Evolutionary conservation across 495 filamentous ascomycete genomes (phyloP).

Genomic region (Schizothecium vesticola): DNA sequence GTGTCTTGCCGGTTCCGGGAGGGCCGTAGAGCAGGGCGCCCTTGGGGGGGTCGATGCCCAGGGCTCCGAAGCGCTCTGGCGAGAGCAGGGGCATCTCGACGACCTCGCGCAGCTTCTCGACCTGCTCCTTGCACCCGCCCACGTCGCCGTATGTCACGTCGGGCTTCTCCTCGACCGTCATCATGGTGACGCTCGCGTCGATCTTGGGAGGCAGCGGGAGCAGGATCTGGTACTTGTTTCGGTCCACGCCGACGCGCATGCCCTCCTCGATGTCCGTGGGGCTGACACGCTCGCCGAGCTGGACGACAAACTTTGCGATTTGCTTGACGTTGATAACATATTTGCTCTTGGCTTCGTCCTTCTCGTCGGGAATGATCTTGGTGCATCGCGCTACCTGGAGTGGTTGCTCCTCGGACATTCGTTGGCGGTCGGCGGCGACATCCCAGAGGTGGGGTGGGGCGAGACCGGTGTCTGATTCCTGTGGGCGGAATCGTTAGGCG

Average conservation of each 20-base stretch:
- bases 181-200: constrained; percentile 98
- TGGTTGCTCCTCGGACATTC: constrained; percentile 97
- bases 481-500: constrained; percentile 11
- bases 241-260: constrained; percentile 96
- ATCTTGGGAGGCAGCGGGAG: constrained; percentile 97
- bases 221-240: constrained; percentile 98
- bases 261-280: constrained; percentile 99
- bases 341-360: constrained; percentile 97
- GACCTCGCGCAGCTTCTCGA: constrained; percentile 97
- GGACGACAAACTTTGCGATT: constrained; percentile 98
- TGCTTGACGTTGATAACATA: constrained; percentile 99
- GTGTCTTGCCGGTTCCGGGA: constrained; percentile 95
- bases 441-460: constrained; percentile 99
- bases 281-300: constrained; percentile 92
- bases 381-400: constrained; percentile 97
- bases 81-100: constrained; percentile 97
- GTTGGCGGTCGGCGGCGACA: constrained; percentile 92
- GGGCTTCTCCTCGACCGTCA: constrained; percentile 99
- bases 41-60: constrained; percentile 98
- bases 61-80: constrained; percentile 91
- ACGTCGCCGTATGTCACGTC: constrained; percentile 99
- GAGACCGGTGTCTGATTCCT: constrained; percentile 98
- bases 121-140: constrained; percentile 98
- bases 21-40: constrained; percentile 95
- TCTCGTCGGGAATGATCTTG: constrained; percentile 97